phyloP scores from a whole-genome alignment of 2,329 filamentous ascomycete genomes.

The Trichoderma aggressivum region DNA sequence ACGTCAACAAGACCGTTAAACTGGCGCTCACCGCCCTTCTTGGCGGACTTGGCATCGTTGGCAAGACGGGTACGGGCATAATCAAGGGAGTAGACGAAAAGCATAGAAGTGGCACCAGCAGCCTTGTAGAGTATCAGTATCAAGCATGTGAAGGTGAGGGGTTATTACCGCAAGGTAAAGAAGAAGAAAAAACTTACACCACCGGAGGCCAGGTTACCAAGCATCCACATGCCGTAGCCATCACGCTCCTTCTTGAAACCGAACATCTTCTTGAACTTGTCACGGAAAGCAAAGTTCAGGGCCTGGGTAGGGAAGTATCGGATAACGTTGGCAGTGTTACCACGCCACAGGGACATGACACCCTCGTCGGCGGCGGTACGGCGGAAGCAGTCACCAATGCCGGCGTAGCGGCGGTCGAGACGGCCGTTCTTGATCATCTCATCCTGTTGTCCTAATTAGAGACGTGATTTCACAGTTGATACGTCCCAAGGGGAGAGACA shows the following conservation, averaged over 20 bases:
- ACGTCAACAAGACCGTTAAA: conserved; percentile 99
- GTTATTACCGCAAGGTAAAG: neutral
- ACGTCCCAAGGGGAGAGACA: conserved; percentile 36
- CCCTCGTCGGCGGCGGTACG: conserved; percentile 89
- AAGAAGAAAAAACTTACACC: conserved; percentile 69
- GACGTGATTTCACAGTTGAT: neutral
- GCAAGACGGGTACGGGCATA: conserved; percentile 99
- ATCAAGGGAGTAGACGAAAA: conserved; percentile 99
- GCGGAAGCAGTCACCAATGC: conserved; percentile 92
- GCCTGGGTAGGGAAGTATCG: conserved; percentile 99
- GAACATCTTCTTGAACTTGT: conserved; percentile 99
- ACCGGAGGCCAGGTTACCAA: conserved; percentile 98
- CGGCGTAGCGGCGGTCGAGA: conserved; percentile 95
- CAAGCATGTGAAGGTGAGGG: neutral
- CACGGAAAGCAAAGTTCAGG: conserved; percentile 99
- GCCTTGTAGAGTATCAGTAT: conserved; percentile 48
- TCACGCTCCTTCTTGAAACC: conserved; percentile 99
- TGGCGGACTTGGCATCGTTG: conserved; percentile 99
- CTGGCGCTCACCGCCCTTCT: conserved; percentile 95
- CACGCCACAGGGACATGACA: conserved; percentile 94
- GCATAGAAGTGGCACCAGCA: conserved; percentile 98
- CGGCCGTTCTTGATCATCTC: conserved; percentile 99
- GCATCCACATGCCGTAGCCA: conserved; percentile 98
- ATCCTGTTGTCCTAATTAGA: conserved; percentile 64
- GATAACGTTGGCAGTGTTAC: conserved; percentile 99